Evolutionary conservation across 2,329 filamentous ascomycete species (phyloP), one percentile per base, ranked within the genome.

Genomic region (Pestalotiopsis sp.): DNA sequence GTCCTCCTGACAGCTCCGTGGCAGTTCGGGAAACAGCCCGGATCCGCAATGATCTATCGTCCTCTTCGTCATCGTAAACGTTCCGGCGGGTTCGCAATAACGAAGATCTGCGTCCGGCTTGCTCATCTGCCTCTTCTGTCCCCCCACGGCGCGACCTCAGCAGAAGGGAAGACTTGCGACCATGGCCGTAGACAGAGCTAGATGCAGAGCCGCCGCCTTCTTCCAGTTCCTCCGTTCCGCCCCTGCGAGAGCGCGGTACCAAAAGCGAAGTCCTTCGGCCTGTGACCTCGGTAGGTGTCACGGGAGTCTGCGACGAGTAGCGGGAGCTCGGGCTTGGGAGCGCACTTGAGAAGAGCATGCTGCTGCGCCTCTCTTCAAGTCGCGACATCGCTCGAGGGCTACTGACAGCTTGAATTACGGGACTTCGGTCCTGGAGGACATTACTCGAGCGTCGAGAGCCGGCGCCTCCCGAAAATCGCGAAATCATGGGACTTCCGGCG

Each of bases 1-100:
- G 78, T 73, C 70, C 30, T 35, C 30, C 74, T 35, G 80, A 83
- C 65, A 85, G 81, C 68, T 91, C 89, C 0, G 88, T 90, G 44
- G 81, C 78, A 3, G 88, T 87, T 26, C 89, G 82, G 3, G 88
- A 89, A 1, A 88, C 87, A 2, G 85, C 82, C n/a, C 86, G 84
- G 70, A 86, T 83, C 39, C 82, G 80, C n/a, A 75, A 69, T 22
- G 60, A 44, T 7, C 20, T 9, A 4, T 85, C 84, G 1, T 87
- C 84, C 11, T 85, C 84, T 1, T 86, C 81, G 39, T 84, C 81
- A 14, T 82, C 82, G 38, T 82, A 75, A 44, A 84, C 84, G 13
- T 79, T 80, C 48, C 85, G 81, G 26, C 85, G 81, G 55, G 78
- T 78, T 63, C 85, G 83, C 17, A 83, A 73, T 44, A 86, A 73